A percentile compares a stretch with the other conserved stretches of the same genome.
These are phyloP conservation scores for Russula emetica DNA, from an alignment of 768 basidiomycete species.

Conservation along the genomic window DNA sequence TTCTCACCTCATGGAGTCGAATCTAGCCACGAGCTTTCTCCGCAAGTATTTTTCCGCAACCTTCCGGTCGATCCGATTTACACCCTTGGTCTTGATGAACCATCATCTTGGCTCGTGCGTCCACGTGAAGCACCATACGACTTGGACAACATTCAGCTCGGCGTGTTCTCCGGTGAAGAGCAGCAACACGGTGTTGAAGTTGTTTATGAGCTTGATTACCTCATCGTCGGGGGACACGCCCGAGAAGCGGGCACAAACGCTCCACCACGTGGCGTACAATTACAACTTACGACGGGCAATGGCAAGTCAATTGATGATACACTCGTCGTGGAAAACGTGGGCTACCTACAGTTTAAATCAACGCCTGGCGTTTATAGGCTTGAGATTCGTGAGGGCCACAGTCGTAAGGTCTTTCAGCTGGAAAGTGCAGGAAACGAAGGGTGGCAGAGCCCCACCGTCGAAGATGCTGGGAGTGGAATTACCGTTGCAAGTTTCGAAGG, in stretches of 20 bases:
- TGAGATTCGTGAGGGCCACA: conserved; percentile 77
- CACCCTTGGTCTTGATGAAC: conserved; percentile 90
- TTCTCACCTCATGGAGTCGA: background rate
- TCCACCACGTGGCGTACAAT: conserved; percentile 87
- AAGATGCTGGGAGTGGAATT: conserved; percentile 66
- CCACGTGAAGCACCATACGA: conserved; percentile 87
- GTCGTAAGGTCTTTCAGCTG: conserved; percentile 72
- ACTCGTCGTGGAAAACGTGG: conserved; percentile 88
- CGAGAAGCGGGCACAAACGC: conserved; percentile 59
- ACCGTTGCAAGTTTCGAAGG: conserved; percentile 89
- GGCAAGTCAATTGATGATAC: conserved; percentile 68
- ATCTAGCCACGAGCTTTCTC: conserved; percentile 52
- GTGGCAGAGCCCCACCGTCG: conserved; percentile 73
- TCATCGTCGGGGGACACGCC: conserved; percentile 93
- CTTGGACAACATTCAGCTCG: conserved; percentile 91
- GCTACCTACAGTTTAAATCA: conserved; percentile 94
- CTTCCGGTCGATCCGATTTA: conserved; percentile 87
- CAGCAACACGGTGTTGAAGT: conserved; percentile 56
- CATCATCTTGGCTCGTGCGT: conserved; percentile 87
- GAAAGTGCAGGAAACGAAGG: conserved; percentile 88
- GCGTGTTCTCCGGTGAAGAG: conserved; percentile 55
- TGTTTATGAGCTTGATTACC: conserved; percentile 82
- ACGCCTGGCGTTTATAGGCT: conserved; percentile 84
- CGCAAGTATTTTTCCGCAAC: conserved; percentile 58
- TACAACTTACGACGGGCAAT: conserved; percentile 61